phyloP scores from a whole-genome alignment of 352 stramenopile species.

The Phytopythium mirpurense region DNA sequence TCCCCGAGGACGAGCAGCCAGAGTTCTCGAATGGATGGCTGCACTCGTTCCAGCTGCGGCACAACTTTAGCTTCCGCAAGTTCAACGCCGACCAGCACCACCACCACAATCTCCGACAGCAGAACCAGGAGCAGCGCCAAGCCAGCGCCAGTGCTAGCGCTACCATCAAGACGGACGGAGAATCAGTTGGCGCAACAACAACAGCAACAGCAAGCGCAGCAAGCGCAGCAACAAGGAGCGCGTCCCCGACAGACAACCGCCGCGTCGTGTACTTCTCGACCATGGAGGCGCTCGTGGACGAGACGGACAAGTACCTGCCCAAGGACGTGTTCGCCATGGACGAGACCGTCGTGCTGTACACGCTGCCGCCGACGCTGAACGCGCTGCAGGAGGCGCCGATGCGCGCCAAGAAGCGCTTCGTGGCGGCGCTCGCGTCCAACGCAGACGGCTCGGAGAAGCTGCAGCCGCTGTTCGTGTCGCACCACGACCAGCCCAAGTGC shows the following conservation, averaged over 20 bases:
- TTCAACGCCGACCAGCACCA: slow-evolving; percentile 65
- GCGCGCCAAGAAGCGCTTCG: slow-evolving; percentile 65
- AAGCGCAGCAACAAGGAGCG: not conserved
- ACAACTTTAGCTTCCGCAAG: slow-evolving; percentile 84
- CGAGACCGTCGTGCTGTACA: slow-evolving; percentile 73
- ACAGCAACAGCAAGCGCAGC: no score
- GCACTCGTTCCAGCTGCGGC: slow-evolving; percentile 72
- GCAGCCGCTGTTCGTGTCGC: slow-evolving; percentile 76
- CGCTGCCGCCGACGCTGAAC: slow-evolving; percentile 45
- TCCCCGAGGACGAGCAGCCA: slow-evolving; percentile 67
- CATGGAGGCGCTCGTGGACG: slow-evolving; percentile 50
- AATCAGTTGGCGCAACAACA: no score
- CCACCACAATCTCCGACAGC: slow-evolving; percentile 6
- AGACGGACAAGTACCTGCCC: slow-evolving; percentile 73
- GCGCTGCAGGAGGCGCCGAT: slow-evolving; percentile 41
- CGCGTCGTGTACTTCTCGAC: slow-evolving; percentile 54
- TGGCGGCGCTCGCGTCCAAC: slow-evolving; percentile 60
- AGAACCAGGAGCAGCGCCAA: no score
- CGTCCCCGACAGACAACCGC: slow-evolving; percentile 9
- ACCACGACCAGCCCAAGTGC: slow-evolving; percentile 70
- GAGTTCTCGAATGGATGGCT: slow-evolving; percentile 82
- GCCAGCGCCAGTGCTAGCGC: not conserved
- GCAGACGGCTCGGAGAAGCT: slow-evolving; percentile 72
- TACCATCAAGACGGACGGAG: no score
- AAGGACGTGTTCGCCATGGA: slow-evolving; percentile 75